Evolutionary conservation across 1,284 basidiomycete genomes (phyloP), one percentile per base, ranked within the genome.

Genomic region (Malassezia psittaci): DNA sequence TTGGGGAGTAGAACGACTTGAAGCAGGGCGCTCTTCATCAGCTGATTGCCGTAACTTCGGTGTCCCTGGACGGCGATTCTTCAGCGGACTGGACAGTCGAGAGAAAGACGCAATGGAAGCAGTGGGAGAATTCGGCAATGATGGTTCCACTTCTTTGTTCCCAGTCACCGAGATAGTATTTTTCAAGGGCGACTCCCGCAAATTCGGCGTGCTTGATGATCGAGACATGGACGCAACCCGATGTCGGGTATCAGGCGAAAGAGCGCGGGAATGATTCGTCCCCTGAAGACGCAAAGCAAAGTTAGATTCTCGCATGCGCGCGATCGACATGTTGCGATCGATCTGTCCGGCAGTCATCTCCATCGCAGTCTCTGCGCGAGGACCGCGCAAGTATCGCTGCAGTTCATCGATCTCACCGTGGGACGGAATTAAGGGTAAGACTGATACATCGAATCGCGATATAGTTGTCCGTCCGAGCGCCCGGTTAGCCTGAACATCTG

Each of bases 401-500:
- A 56, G 33, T 16, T 44, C 35, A 6, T 18, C 10, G 19, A 56
- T 51, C 18, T 56, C 48, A 9, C 24, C 43, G 1, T 46, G 29
- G 1, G 54, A 51, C 19, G 54, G 54, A 19, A 56, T 56, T 37
- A 56, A 16, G 10, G 54, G 48, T 0, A 56, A 44, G 3, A 56
- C 43, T n/a, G 47, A 49, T 16, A 56, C 35, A 32, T 56, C 54
- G 21, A 32, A 46, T 24, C 32, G 35, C 8, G 47, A 37, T 8
- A 29, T 29, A 5, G 47, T 9, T 3, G 47, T 48, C 34, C n/a
- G 19, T 36, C 45, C 45, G 13, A 37, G 18, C 19, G 35, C 33
- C 2, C 35, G 37, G 12, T n/a, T 38, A 10, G 46, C 15, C 46
- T 36, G 46, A 7, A 32, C 41, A 12, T 43, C 41, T 32, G 43